phyloP scores from a whole-genome alignment of 2,329 filamentous ascomycete genomes.

The Talaromyces verruculosus region DNA sequence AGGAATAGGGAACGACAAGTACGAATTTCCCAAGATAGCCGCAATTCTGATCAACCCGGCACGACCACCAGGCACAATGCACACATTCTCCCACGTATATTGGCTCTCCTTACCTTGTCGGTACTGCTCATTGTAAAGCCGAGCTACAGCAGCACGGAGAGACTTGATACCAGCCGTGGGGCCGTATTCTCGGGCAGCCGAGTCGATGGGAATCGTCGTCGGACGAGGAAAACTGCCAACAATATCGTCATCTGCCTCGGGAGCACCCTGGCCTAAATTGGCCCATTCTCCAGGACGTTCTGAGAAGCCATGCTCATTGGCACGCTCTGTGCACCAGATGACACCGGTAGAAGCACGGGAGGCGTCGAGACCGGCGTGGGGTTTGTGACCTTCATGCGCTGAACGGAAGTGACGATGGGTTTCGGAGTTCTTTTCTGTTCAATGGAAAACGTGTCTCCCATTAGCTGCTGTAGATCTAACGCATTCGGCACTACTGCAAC shows the following conservation, averaged over 20 bases:
- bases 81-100: slow-evolving; percentile 97
- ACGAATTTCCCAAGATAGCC: slow-evolving; percentile 87
- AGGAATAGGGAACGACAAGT: slow-evolving; percentile 89
- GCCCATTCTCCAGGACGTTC: slow-evolving; percentile 84
- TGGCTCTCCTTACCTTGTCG: slow-evolving; percentile 81
- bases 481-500: neutral
- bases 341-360: slow-evolving; percentile 88
- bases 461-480: neutral
- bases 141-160: slow-evolving; percentile 82
- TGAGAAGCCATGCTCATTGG: slow-evolving; percentile 81
- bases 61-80: slow-evolving; percentile 89
- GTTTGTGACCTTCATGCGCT: slow-evolving; percentile 85
- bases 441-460: slow-evolving; percentile 48
- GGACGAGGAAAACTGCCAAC: slow-evolving; percentile 84
- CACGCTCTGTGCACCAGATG: slow-evolving; percentile 72
- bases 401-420: slow-evolving; percentile 86
- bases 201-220: slow-evolving; percentile 71
- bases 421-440: slow-evolving; percentile 73
- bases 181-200: slow-evolving; percentile 82
- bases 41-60: slow-evolving; percentile 93
- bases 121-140: slow-evolving; percentile 90
- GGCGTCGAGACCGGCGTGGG: slow-evolving; percentile 87
- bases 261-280: slow-evolving; percentile 90
- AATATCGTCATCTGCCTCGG: slow-evolving; percentile 92
- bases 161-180: slow-evolving; percentile 93